A percentile compares a stretch with the other conserved stretches of the same genome.
Evolutionary conservation across 306 rosid species (phyloP).

Genomic region (Mimosa pudica): DNA sequence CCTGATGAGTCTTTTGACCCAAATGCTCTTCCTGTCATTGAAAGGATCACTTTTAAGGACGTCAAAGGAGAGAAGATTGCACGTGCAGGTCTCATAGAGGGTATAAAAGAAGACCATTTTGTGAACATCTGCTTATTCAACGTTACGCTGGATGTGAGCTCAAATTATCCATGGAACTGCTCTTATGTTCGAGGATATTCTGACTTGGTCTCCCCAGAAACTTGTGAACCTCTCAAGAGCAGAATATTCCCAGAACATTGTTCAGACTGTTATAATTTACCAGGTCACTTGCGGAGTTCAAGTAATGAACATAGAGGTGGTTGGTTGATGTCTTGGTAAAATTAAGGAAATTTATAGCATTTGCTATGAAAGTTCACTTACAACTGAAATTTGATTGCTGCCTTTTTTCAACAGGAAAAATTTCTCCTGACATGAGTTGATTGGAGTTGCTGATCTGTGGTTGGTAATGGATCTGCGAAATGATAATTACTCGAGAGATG

Average conservation of each 20-base stretch:
- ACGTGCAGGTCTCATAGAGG: slow-evolving; percentile 67
- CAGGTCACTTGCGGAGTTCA: slow-evolving; percentile 43
- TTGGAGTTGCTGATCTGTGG: slow-evolving; percentile 51
- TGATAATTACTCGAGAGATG: slow-evolving; percentile 44
- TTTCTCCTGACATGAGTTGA: slow-evolving; percentile 48
- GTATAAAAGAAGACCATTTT: slow-evolving; percentile 66
- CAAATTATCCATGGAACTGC: slow-evolving; percentile 75
- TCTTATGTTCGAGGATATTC: slow-evolving; percentile 67
- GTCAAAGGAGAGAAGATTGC: slow-evolving; percentile 56
- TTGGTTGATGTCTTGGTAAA: slow-evolving; percentile 60
- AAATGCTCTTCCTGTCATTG: slow-evolving; percentile 61
- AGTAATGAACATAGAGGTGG: slow-evolving; percentile 47
- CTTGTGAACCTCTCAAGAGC: slow-evolving; percentile 56
- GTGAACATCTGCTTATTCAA: slow-evolving; percentile 62
- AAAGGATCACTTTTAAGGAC: slow-evolving; percentile 58
- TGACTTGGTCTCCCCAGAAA: slow-evolving; percentile 56
- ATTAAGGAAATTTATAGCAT: slow-evolving; percentile 46
- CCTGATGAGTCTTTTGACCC: slow-evolving; percentile 64
- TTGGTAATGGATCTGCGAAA: slow-evolving; percentile 41
- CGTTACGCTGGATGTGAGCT: slow-evolving; percentile 52
- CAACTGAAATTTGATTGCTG: slow-evolving; percentile 56
- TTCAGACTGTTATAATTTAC: slow-evolving; percentile 65
- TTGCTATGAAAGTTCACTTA: slow-evolving; percentile 47
- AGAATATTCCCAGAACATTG: slow-evolving; percentile 62
- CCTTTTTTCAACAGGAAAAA: slow-evolving; percentile 47